phyloP scores from a whole-genome alignment of 208 protist genomes.

The Strigomonas galati region DNA sequence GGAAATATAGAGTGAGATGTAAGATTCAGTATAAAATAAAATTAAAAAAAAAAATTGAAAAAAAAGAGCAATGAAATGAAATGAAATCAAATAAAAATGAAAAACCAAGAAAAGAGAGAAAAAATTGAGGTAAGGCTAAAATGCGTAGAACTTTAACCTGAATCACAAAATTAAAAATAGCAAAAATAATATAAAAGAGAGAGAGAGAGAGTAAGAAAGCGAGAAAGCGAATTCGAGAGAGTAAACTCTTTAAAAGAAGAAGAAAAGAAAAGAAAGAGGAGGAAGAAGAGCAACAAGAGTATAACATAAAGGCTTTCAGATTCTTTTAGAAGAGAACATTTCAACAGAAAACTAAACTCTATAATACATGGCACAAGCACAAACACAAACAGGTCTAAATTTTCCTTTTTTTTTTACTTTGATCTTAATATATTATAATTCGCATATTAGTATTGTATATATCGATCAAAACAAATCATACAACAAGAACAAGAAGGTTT shows the following conservation, averaged over 20 bases:
- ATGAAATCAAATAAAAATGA: neutral
- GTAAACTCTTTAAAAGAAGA: too few relatives aligned
- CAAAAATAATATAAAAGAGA: slow-evolving; percentile 4
- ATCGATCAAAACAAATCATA: neutral
- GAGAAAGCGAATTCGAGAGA: too few relatives aligned
- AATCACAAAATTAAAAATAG: slow-evolving; percentile 1
- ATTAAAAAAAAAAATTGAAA: slow-evolving; percentile 8
- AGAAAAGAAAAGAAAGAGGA: too few relatives aligned
- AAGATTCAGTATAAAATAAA: neutral
- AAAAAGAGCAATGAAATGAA: neutral
- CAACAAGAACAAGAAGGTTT: neutral
- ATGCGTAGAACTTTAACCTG: neutral
- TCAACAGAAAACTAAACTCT: too few relatives aligned
- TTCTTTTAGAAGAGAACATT: too few relatives aligned
- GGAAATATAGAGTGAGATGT: slow-evolving; percentile 2
- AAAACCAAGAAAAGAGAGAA: slow-evolving; percentile 1
- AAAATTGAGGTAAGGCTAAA: slow-evolving; percentile 1
- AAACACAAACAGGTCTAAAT: neutral
- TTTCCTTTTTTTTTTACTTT: neutral
- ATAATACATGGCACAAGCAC: too few relatives aligned
- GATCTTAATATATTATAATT: too few relatives aligned
- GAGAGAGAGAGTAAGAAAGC: slow-evolving; percentile 10
- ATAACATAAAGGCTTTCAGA: too few relatives aligned
- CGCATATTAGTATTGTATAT: neutral
- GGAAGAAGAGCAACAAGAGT: too few relatives aligned